Evolutionary conservation across 1,284 basidiomycete genomes (phyloP).

Genomic region (Ceratobasidium sp.): DNA sequence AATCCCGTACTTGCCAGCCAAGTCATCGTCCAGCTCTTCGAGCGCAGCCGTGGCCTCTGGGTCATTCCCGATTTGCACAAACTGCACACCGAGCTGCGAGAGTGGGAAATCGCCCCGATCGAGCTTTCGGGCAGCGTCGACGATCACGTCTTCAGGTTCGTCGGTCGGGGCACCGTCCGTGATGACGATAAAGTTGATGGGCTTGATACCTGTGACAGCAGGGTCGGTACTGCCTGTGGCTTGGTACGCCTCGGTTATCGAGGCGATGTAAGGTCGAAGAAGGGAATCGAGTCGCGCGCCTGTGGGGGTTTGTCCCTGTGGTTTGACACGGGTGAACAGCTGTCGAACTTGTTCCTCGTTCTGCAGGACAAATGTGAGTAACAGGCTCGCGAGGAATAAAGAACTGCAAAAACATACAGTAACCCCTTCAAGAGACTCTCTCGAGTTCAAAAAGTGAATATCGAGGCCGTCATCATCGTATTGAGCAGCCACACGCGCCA

Average conservation of each 20-base stretch:
- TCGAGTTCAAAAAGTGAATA: conserved; percentile 52
- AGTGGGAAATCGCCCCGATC: conserved; percentile 47
- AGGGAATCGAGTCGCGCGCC: conserved; percentile 59
- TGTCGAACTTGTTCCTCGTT: conserved; percentile 47
- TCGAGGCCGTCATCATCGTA: conserved; percentile 62
- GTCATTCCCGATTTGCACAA: conserved; percentile 65
- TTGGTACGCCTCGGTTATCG: conserved; percentile 53
- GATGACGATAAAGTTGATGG: conserved; percentile 65
- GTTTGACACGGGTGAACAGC: conserved; percentile 57
- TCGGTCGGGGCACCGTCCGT: conserved; percentile 61
- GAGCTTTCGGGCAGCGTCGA: conserved; percentile 46
- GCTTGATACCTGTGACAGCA: conserved; percentile 51
- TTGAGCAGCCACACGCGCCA: conserved; percentile 55
- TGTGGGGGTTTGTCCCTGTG: conserved; percentile 59
- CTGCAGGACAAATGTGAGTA: neutral
- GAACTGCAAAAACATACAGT: neutral
- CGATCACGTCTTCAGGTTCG: conserved; percentile 48
- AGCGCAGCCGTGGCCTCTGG: conserved; percentile 57
- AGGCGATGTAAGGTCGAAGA: conserved; percentile 56
- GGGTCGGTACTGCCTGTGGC: conserved; percentile 40
- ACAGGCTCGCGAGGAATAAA: neutral
- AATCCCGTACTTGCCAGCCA: conserved; percentile 51
- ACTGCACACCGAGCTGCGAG: conserved; percentile 61
- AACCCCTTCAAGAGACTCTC: conserved; percentile 11
- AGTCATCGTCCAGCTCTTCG: conserved; percentile 57